phyloP scores from a whole-genome alignment of 805 yeast genomes.

The Wickerhamiella musiphila region DNA sequence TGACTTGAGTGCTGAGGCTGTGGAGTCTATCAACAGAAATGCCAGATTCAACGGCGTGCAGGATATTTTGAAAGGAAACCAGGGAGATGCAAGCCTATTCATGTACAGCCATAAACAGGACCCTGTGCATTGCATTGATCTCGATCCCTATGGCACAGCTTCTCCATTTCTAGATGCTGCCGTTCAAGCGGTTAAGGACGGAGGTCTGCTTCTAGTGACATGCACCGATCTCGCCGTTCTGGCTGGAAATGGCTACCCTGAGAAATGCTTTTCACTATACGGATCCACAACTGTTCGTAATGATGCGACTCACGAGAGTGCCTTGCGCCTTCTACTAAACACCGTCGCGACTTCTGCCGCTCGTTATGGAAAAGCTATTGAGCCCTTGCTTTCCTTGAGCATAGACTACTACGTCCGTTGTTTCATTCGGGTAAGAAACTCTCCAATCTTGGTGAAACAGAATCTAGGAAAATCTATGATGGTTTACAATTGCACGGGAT shows the following conservation, averaged over 20 bases:
- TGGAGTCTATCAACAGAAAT: constrained; percentile 56
- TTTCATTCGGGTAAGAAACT: constrained; percentile 57
- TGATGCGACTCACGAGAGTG: constrained; percentile 87
- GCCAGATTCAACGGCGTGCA: constrained; percentile 46
- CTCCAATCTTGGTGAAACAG: constrained; percentile 70
- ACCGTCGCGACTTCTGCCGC: constrained; percentile 74
- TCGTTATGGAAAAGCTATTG: constrained; percentile 69
- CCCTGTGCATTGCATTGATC: constrained; percentile 69
- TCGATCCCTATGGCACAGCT: constrained; percentile 97
- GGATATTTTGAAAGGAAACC: constrained; percentile 42
- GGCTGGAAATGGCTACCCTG: constrained; percentile 94
- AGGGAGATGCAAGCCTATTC: constrained; percentile 79
- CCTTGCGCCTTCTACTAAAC: constrained; percentile 65
- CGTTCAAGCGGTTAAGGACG: constrained; percentile 63
- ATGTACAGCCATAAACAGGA: constrained; percentile 34
- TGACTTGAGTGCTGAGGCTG: constrained; percentile 77
- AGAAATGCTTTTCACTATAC: constrained; percentile 84
- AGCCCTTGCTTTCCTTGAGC: constrained; percentile 69
- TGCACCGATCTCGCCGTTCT: constrained; percentile 93
- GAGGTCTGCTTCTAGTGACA: constrained; percentile 74
- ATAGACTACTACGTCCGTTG: constrained; percentile 87
- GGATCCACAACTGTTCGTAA: constrained; percentile 82
- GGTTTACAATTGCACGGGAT: constrained; percentile 72
- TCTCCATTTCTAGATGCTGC: constrained; percentile 92
- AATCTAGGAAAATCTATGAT: constrained; percentile 62